Conservation (phyloP, 495 filamentous ascomycete species). For the Peziza echinospora region DNA sequence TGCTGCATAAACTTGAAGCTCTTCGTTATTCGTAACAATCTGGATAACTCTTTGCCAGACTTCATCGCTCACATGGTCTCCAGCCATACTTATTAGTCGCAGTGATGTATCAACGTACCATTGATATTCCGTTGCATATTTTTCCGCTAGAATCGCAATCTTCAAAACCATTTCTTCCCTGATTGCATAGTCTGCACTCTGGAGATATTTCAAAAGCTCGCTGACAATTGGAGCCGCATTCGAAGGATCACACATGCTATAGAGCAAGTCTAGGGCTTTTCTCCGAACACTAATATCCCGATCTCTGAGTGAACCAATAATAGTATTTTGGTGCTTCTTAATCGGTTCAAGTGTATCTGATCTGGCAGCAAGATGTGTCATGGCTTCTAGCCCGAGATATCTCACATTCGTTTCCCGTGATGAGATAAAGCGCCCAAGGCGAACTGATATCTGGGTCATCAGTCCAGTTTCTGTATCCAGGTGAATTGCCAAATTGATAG, state of each 20-base stretch:
- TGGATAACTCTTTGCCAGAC: conserved; percentile 99
- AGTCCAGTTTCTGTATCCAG: conserved; percentile 89
- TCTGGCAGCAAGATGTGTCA: conserved; percentile 93
- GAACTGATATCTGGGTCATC: conserved; percentile 91
- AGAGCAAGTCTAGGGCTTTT: conserved; percentile 86
- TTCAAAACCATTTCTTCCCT: conserved; percentile 98
- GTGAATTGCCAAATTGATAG: conserved; percentile 95
- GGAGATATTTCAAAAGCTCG: conserved; percentile 83
- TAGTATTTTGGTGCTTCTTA: conserved; percentile 92
- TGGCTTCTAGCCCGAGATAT: conserved; percentile 88
- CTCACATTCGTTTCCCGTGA: conserved; percentile 95
- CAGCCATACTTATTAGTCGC: conserved; percentile 83
- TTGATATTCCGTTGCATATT: conserved; percentile 92
- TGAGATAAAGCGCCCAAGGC: conserved; percentile 87
- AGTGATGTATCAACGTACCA: conserved; percentile 99
- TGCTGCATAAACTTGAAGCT: conserved; percentile 88
- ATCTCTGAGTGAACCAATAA: conserved; percentile 81
- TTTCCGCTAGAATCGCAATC: conserved; percentile 93
- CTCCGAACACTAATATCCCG: conserved; percentile 91
- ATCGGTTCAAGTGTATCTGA: conserved; percentile 92
- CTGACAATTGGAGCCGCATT: conserved; percentile 85
- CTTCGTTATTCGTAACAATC: conserved; percentile 98
- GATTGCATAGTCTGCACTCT: conserved; percentile 91
- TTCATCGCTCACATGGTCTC: conserved; percentile 96
- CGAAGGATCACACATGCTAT: conserved; percentile 96